Evolutionary conservation across 1,284 basidiomycete species (phyloP).

Genomic region (Austroboletus novae-zelandiae): DNA sequence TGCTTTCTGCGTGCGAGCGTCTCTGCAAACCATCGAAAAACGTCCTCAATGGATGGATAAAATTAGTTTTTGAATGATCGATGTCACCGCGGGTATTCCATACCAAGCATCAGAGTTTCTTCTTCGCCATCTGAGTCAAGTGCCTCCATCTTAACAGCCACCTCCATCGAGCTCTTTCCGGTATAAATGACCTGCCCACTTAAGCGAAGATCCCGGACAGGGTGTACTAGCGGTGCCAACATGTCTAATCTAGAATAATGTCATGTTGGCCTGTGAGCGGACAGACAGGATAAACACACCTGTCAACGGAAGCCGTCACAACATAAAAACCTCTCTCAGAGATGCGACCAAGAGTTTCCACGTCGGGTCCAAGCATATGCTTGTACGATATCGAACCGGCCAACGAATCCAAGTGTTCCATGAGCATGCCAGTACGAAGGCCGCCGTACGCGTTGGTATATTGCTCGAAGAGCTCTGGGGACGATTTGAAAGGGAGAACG

Average conservation of each 20-base stretch:
- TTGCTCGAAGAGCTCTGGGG: slow-evolving; percentile 56
- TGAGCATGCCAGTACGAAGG: slow-evolving; percentile 65
- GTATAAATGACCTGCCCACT: slow-evolving; percentile 81
- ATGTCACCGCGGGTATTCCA: slow-evolving; percentile 15
- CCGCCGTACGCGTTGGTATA: slow-evolving; percentile 71
- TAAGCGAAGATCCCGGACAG: slow-evolving; percentile 65
- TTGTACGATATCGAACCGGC: slow-evolving; percentile 83
- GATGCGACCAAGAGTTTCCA: slow-evolving; percentile 50
- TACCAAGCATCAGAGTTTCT: slow-evolving; percentile 67
- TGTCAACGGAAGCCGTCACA: slow-evolving; percentile 79
- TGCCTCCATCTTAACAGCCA: slow-evolving; percentile 79
- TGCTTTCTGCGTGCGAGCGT: slow-evolving; percentile 65
- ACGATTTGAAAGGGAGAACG: slow-evolving; percentile 59
- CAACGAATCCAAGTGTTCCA: slow-evolving; percentile 78
- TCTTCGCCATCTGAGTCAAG: slow-evolving; percentile 46
- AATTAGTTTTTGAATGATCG: neutral
- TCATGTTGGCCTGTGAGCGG: neutral
- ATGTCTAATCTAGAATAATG: slow-evolving; percentile 53
- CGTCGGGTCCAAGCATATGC: slow-evolving; percentile 68
- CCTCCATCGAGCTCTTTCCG: slow-evolving; percentile 76
- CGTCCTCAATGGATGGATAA: slow-evolving; percentile 42
- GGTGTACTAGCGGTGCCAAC: slow-evolving; percentile 50
- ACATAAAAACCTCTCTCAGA: slow-evolving; percentile 72
- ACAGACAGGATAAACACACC: slow-evolving; percentile 36
- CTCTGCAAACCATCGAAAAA: slow-evolving; percentile 83